Evolutionary conservation across 148 eudicot species (phyloP), one percentile per base, ranked within the genome.

Genomic region (Simmondsia chinensis): DNA sequence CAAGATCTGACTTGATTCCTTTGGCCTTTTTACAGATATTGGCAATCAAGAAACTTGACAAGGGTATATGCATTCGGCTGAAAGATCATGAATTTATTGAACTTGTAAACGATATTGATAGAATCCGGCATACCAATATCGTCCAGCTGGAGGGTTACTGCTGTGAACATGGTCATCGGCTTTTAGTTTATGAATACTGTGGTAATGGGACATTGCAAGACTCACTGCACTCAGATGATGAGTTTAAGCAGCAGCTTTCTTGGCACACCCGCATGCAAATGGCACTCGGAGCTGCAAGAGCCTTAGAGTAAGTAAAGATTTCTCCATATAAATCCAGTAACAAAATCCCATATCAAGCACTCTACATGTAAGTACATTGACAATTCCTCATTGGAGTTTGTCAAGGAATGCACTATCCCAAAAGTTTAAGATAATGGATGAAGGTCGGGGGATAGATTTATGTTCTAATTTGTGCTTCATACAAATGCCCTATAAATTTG

Each of bases 221-320:
- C 56, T 84, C 94, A 35, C 56, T 85, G 61, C 88, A 91, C 67
- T 65, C 87, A 6, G 95, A 89, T 26, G 93, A 81, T 58, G 87
- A 76, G 19, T 89, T 73, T 47, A 84, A 69, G 70, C 68, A 68
- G 42, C 64, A 70, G 41, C 72, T 91, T 47, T 76, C 83, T 3
- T 91, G 97, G 97, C 74, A 70, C 65, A 65, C 62, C 27, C 97
- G 97, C 47, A 70, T 73, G 26, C 63, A 69, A 56, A 85, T 91
- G 93, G 95, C 95, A 42, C 88, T 91, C 53, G 97, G 95, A 60
- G 81, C 94, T 63, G 97, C 97, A 54, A 72, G 97, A 68, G 97
- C 95, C 45, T 65, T 91, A 45, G 95, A 85, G 97, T 91, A 79
- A 66, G 93, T 76, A 10, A 23, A 56, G 38, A 9, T 19, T 31